Base-by-base conservation (phyloP, 2,329 filamentous ascomycete species). In the Apiospora hydei region DNA sequence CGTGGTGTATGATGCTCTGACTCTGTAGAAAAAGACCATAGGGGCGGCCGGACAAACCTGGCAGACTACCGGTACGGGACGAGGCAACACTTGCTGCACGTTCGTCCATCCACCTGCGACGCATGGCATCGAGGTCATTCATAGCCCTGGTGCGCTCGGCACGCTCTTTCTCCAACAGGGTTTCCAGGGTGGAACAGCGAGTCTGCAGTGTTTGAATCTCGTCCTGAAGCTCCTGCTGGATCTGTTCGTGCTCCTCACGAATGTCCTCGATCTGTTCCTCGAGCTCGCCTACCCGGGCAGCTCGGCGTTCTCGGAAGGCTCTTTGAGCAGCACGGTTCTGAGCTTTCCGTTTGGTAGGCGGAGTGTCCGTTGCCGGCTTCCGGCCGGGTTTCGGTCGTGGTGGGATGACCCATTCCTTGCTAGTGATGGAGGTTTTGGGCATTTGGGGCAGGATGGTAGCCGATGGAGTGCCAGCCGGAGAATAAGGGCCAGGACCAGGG, bases 321-420 rank as follows among this genome's bases (percentile, higher is more conserved):
- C 96, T 88, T 84, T 98, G 96, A 3, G 96, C 96, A 67, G 94
- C 93, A 73, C 96, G 90, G 82, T 98, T 98, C 84, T 98, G 96
- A 1, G 94, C 93, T 85, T 98, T 97, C 76, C 96, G 91, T 85
- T 97, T 97, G 61, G 95, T 97, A 1, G 94, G 93, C 18, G 95
- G 95, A 70, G 95, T 97, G 80, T 98, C 95, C 47, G 94, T 97
- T 67, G 94, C 94, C 3, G 96, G 95, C 87, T 98, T 98, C 77
- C 96, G 91, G 68, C 96, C 96, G 30, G 96, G 96, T 86, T 95
- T 96, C 67, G 94, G 94, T 73, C 94, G 89, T 41, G 94, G 94
- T 34, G 94, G 94, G 64, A 96, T 91, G 34, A 96, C 88, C 94
- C 94, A 96, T 89, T 96, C 93, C 82, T 92, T 95, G 77, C 89